A percentile compares a stretch with the other conserved stretches of the same genome.
phyloP scores from a whole-genome alignment of 2,329 filamentous ascomycete species.

The Fusarium nodosum region DNA sequence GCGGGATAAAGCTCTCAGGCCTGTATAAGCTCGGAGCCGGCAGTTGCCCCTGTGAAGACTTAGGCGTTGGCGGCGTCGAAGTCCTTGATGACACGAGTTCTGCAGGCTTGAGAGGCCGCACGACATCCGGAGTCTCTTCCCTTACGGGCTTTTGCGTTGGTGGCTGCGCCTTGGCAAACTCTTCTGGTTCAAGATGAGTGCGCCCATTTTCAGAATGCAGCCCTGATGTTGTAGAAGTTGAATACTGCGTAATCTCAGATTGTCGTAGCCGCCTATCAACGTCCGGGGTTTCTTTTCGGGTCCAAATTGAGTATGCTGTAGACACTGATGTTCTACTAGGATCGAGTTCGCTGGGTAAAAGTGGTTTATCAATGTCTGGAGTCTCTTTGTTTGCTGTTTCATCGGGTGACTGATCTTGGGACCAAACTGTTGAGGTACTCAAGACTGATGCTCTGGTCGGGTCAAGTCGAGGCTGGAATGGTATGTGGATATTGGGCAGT shows the following conservation, averaged over 20 bases:
- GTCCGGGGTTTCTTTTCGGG: constrained; percentile 18
- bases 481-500: constrained; percentile 30
- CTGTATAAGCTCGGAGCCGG: constrained; percentile 17
- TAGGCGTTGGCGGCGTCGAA: constrained; percentile 28
- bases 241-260: constrained; percentile 24
- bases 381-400: constrained; percentile 14
- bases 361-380: constrained; percentile 27
- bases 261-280: constrained; percentile 27
- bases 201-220: constrained; percentile 26
- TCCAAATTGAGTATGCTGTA: constrained; percentile 27
- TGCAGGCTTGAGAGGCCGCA: constrained; percentile 19
- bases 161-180: constrained; percentile 26
- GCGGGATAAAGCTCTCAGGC: constrained; percentile 24
- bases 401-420: constrained; percentile 13
- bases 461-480: constrained; percentile 14
- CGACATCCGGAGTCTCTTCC: constrained; percentile 21
- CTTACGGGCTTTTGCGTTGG: constrained; percentile 13
- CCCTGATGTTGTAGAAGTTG: constrained; percentile 34
- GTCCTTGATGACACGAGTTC: constrained; percentile 22
- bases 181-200: constrained; percentile 12
- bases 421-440: constrained; percentile 35
- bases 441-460: constrained; percentile 27
- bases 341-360: constrained; percentile 26
- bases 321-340: constrained; percentile 21
- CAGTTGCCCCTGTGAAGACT: constrained; percentile 13